Evolutionary conservation across 768 basidiomycete genomes (phyloP), one percentile per base, ranked within the genome.

Genomic region (Lactarius hengduanensis): DNA sequence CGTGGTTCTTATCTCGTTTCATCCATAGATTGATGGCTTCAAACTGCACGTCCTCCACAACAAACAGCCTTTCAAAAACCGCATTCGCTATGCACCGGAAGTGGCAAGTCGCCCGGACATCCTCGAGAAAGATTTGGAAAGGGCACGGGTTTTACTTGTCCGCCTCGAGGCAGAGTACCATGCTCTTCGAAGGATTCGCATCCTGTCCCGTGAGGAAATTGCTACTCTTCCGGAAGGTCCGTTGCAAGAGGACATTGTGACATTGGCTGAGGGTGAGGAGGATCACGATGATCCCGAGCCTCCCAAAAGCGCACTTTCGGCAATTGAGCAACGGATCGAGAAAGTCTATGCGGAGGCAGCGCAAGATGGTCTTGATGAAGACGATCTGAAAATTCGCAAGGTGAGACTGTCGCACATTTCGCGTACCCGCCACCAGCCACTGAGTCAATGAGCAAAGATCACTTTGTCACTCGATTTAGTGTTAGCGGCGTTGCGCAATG

Each of bases 11-110:
- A 66, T 53, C 4, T 2, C 50, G 30, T 43, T 32, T 32, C 62
- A 57, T 57, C 58, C 64, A 28, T 71, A 97, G 95, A 92, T 98
- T 74, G 93, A 96, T 75, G 92, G 90, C 63, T 97, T 98, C 82
- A 96, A 94, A 73, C 80, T 97, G 59, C 94, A 96, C 76, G 90
- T 95, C 72, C 86, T 90, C 40, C 92, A 92, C 74, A 91, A 86
- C 73, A 80, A 84, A 57, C 88, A 85, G 69, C 89, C 92, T 36
- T 91, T 91, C 77, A 83, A 86, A 64, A 90, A 89, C 72, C 83
- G 88, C 69, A 78, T 92, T 64, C 89, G 94, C 57, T 87, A 86
- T 72, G 85, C 96, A 5, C 94, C 96, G 28, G 88, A 93, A 72
- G 83, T 90, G 26, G 87, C 93, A 26, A 91, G 87, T 75, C 84